Evolutionary conservation across 2,329 filamentous ascomycete genomes (phyloP).

Genomic region (Diaporthe australafricana): DNA sequence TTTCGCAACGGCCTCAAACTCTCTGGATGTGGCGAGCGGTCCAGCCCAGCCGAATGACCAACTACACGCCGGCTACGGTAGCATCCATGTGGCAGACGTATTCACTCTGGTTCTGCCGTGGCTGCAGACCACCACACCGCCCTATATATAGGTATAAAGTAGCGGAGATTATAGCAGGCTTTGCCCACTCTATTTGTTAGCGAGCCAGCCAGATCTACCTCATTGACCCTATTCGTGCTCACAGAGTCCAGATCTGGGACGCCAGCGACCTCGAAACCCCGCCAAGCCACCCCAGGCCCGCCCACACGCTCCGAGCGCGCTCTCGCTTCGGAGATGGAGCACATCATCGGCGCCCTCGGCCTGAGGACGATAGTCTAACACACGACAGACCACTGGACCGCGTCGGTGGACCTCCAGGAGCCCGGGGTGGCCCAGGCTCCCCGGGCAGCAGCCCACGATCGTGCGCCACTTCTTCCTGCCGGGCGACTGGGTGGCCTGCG

Average conservation of each 20-base stretch:
- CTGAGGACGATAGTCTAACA: constrained; percentile 44
- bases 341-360: constrained; percentile 80
- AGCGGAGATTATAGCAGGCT: no score
- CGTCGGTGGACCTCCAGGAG: constrained; percentile 12
- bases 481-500: constrained; percentile 38
- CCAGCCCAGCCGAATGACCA: not conserved
- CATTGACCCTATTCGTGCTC: no score
- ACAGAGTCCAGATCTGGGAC: constrained; percentile 34
- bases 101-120: no score
- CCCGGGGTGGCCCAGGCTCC: not conserved
- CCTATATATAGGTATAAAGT: no score
- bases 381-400: constrained; percentile 32
- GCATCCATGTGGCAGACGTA: no score
- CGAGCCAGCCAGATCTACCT: no score
- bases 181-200: no score
- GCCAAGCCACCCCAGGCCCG: not conserved
- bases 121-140: no score
- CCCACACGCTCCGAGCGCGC: not conserved
- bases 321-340: constrained; percentile 64
- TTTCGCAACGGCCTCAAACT: constrained; percentile 13
- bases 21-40: not conserved
- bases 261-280: constrained; percentile 6
- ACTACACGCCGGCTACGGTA: not conserved
- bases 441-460: not conserved
- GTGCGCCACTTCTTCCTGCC: constrained; percentile 43